Percentiles rank a stretch among this genome's conserved stretches.
Conservation (phyloP, 306 rosid species). For the Mimosa pudica region DNA sequence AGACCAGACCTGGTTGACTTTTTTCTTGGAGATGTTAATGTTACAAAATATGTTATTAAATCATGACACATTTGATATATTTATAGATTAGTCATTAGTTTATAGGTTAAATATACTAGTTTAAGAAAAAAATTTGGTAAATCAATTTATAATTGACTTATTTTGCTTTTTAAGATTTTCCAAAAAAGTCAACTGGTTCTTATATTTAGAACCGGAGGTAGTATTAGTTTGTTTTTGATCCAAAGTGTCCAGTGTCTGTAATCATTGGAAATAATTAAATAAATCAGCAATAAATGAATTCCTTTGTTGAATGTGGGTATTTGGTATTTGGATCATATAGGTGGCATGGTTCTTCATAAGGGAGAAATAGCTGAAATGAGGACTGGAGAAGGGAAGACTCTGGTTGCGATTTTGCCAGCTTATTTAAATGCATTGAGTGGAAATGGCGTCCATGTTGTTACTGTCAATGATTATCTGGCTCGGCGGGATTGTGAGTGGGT, state of each 20-base stretch:
- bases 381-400: conserved; percentile 98
- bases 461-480: conserved; percentile 95
- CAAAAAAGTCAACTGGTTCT: too few species aligned
- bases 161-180: too few species aligned
- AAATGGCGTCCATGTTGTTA: conserved; percentile 93
- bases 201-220: too few species aligned
- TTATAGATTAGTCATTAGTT: too few species aligned
- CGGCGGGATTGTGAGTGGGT: conserved; percentile 98
- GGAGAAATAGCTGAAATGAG: conserved; percentile 99
- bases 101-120: too few species aligned
- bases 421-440: conserved; percentile 91
- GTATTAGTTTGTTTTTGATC: background rate
- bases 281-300: background rate
- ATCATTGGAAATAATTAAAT: background rate
- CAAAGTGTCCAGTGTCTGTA: background rate
- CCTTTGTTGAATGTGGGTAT: background rate
- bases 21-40: too few species aligned
- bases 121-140: too few species aligned
- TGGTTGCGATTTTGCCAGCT: conserved; percentile 95
- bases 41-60: too few species aligned
- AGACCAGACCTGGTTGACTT: too few species aligned
- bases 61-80: too few species aligned
- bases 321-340: conserved; percentile 46
- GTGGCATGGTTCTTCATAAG: conserved; percentile 97
- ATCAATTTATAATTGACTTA: too few species aligned